Evolutionary conservation across 2,329 filamentous ascomycete genomes (phyloP).

Genomic region (Daldinia sp.): DNA sequence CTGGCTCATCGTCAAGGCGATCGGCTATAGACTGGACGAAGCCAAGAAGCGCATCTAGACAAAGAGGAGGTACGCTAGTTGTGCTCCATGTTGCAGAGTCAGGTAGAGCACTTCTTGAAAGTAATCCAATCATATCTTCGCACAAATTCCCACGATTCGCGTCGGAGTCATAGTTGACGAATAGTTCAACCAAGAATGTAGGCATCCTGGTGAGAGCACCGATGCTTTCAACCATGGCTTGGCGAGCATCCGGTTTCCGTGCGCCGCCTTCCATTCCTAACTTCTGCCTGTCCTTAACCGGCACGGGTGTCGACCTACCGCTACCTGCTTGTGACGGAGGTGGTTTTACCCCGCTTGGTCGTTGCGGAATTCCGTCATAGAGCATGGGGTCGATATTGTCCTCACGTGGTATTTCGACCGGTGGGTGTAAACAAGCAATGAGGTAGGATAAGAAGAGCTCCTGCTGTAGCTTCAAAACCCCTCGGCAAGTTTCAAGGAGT

Average conservation of each 20-base stretch:
- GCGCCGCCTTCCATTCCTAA: constrained; percentile 92
- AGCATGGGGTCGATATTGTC: constrained; percentile 89
- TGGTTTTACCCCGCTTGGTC: constrained; percentile 87
- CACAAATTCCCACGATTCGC: constrained; percentile 91
- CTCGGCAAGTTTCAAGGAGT: constrained; percentile 87
- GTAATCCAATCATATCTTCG: constrained; percentile 91
- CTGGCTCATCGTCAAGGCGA: constrained; percentile 78
- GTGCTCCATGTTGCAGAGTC: constrained; percentile 99
- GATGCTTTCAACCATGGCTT: constrained; percentile 98
- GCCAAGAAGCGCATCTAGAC: constrained; percentile 88
- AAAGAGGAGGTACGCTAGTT: constrained; percentile 95
- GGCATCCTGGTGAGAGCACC: constrained; percentile 93
- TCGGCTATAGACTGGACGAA: constrained; percentile 94
- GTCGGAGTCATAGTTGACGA: constrained; percentile 98
- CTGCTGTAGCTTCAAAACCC: constrained; percentile 93
- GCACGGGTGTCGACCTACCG: constrained; percentile 88
- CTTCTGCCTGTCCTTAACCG: constrained; percentile 91
- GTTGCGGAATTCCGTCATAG: constrained; percentile 92
- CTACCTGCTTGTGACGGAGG: constrained; percentile 78
- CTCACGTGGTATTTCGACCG: constrained; percentile 93
- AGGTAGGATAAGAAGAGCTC: constrained; percentile 95
- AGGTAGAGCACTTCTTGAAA: constrained; percentile 94
- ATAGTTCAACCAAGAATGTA: constrained; percentile 93
- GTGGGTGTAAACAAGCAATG: constrained; percentile 91
- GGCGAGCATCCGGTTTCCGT: constrained; percentile 91